Base-by-base conservation (phyloP, 306 rosid genomes). In the Amphicarpaea edgeworthii region DNA sequence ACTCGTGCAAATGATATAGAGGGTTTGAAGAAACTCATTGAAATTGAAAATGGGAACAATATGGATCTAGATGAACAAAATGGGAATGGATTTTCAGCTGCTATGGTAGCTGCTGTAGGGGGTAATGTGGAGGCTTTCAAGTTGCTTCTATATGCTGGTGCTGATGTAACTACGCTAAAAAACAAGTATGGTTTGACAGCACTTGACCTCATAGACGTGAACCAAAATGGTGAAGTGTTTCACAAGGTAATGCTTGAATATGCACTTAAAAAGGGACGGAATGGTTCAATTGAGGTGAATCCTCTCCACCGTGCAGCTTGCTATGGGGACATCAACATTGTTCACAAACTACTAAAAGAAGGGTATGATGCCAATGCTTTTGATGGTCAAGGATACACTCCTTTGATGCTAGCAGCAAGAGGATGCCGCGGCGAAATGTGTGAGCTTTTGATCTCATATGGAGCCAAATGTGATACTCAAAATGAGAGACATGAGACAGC, bases 341-440 rank as follows among this genome's bases (percentile, higher is more conserved):
- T 81, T 28, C 49, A 59, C 46, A 70, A 69, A 23, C 34, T 87
- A 73, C 21, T 79, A 55, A 78, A 38, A 50, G 73, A 57, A 11
- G 85, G 85, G 38, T 79, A 38, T 20, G 85, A 87, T 70, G 85
- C 86, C 4, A 83, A 90, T 62, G 73, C 76, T 45, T 53, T 74
- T 12, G 85, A 90, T 75, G 75, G 46, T 14, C 70, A 83, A 19
- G 89, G 90, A 42, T 78, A 84, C 10, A 87, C 88, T 6, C 90
- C 92, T 21, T 46, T 90, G 73, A 90, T 90, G 95, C 32, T 90
- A 81, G 90, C 95, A 12, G 95, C 90, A 21, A 87, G 69, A 84
- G 86, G 55, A 67, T 59, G 84, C 66, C 82, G 68, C 10, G 82
- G 84, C 14, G 63, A 76, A 42, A 40, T 84, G 19, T 84, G 89